phyloP scores from a whole-genome alignment of 192 early-diverging fungal genomes.

The Umbelopsis sp. region DNA sequence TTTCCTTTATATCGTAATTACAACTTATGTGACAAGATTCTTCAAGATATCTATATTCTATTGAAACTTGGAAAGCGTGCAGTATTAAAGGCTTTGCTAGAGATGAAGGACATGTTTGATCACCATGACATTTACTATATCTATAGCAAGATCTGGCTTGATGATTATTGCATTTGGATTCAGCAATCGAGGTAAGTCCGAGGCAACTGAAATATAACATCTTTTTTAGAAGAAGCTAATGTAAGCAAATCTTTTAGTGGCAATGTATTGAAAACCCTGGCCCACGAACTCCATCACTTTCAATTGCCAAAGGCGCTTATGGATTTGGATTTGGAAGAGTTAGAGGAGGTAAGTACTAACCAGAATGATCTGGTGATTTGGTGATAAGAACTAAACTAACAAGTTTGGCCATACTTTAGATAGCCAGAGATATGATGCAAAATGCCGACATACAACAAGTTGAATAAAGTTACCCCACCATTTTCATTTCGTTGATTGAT shows the following conservation, averaged over 20 bases:
- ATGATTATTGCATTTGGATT: constrained; percentile 97
- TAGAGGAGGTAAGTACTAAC: constrained; percentile 57
- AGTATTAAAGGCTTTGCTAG: constrained; percentile 77
- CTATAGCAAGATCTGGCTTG: constrained; percentile 84
- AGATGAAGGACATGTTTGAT: constrained; percentile 78
- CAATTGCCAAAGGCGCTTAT: constrained; percentile 66
- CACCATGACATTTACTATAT: constrained; percentile 88
- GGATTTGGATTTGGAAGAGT: constrained; percentile 80
- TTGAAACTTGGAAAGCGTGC: constrained; percentile 84
- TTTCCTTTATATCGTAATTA: constrained; percentile 87
- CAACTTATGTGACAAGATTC: constrained; percentile 70
- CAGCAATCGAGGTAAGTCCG: constrained; percentile 67
- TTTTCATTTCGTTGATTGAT: no score
- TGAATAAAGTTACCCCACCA: background rate
- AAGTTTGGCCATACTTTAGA: background rate
- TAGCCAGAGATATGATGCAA: background rate
- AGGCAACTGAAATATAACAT: background rate
- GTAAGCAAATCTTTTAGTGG: constrained; percentile 54
- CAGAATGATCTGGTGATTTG: background rate
- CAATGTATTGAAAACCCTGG: constrained; percentile 71
- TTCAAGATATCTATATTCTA: constrained; percentile 80
- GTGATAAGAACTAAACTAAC: background rate
- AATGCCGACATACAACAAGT: background rate
- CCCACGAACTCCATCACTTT: constrained; percentile 76
- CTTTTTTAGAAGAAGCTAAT: background rate